Evolutionary conservation across 352 stramenopile species (phyloP).

Genomic region (Phytophthora europaea): DNA sequence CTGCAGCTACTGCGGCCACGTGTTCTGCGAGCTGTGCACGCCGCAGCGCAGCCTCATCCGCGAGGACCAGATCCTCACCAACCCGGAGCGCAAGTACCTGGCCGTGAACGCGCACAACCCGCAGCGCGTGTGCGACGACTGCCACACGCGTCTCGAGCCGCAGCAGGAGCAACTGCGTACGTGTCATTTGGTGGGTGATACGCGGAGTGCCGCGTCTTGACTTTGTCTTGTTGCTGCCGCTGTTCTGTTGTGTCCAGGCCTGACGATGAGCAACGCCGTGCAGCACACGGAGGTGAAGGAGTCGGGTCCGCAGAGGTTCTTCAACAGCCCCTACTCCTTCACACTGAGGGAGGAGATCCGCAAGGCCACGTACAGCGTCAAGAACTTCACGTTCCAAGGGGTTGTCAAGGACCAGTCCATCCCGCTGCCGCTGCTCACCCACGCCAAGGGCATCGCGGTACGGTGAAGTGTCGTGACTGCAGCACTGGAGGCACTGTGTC

Average conservation of each 20-base stretch:
- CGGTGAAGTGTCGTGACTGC: constrained; percentile 1
- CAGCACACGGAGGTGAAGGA: constrained; percentile 79
- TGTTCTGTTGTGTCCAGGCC: constrained; percentile 32
- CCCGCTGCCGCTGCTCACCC: constrained; percentile 86
- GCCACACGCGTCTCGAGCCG: constrained; percentile 62
- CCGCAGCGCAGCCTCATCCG: constrained; percentile 75
- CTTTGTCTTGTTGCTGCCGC: neutral
- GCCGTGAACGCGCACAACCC: constrained; percentile 85
- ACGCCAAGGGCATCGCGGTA: constrained; percentile 92
- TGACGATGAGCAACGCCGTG: constrained; percentile 85
- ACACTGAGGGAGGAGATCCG: constrained; percentile 93
- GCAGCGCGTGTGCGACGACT: constrained; percentile 87
- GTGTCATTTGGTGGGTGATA: constrained; percentile 12
- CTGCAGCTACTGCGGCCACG: constrained; percentile 70
- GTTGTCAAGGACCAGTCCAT: constrained; percentile 93
- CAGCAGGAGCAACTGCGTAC: constrained; percentile 78
- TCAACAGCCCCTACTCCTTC: constrained; percentile 90
- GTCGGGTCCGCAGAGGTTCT: constrained; percentile 70
- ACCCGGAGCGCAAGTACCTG: constrained; percentile 79
- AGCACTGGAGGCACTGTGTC: constrained; percentile 2
- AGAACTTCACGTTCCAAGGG: constrained; percentile 92
- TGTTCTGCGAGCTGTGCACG: constrained; percentile 87
- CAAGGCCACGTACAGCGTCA: constrained; percentile 94
- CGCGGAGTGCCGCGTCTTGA: neutral
- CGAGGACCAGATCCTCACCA: constrained; percentile 78